Conservation (phyloP, 345 rosid species). For the Fremontodendron californicum region DNA sequence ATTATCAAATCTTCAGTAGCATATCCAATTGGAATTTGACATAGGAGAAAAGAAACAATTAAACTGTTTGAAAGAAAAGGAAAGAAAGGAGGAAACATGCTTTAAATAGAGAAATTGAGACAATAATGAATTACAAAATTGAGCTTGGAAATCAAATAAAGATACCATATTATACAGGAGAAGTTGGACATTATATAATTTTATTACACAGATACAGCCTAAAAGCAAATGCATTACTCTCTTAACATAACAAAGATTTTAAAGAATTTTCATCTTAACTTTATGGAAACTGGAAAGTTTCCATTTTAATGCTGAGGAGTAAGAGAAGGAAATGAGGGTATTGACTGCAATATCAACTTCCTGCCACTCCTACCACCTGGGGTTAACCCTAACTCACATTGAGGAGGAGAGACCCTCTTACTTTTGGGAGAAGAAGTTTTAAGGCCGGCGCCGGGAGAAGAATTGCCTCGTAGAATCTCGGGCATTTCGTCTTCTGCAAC, state of each 20-base stretch:
- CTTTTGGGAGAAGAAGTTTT: slow-evolving; percentile 75
- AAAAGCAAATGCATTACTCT: not conserved
- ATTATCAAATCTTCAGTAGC: too few species aligned
- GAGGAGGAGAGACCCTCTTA: slow-evolving; percentile 95
- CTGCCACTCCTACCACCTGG: slow-evolving; percentile 68
- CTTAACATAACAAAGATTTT: slow-evolving; percentile 15
- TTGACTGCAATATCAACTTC: slow-evolving; percentile 82
- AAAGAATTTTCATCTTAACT: slow-evolving; percentile 19
- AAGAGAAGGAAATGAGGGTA: slow-evolving; percentile 96
- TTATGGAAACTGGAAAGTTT: slow-evolving; percentile 16
- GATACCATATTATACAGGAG: slow-evolving; percentile 20
- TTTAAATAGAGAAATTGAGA: not conserved
- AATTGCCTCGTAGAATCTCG: slow-evolving; percentile 47
- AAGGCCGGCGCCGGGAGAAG: slow-evolving; percentile 39
- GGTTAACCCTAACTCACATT: slow-evolving; percentile 48
- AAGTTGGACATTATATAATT: slow-evolving; percentile 18
- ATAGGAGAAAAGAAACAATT: too few species aligned
- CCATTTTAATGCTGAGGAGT: slow-evolving; percentile 63
- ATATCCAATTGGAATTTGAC: too few species aligned
- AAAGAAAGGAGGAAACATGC: not conserved
- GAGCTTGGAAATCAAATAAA: slow-evolving; percentile 4
- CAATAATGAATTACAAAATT: not conserved
- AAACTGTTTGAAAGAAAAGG: too few species aligned
- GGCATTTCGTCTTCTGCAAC: slow-evolving; percentile 59
- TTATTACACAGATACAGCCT: slow-evolving; percentile 32